Evolutionary conservation across 1,139 yeast species (phyloP), one percentile per base, ranked within the genome.

Genomic region (Petasospora rhodanensis): DNA sequence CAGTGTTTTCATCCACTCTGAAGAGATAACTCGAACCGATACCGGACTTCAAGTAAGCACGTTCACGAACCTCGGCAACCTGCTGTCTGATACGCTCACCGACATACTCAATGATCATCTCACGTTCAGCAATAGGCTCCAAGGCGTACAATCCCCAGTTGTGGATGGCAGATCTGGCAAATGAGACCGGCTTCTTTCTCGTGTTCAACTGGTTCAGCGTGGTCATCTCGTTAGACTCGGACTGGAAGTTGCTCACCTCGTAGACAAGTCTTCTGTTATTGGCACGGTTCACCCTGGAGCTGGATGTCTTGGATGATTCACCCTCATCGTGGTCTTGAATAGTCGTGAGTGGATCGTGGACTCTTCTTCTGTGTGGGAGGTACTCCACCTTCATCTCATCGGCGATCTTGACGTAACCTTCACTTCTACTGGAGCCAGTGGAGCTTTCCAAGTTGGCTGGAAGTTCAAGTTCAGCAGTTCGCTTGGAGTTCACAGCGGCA

Each of bases 91-190:
- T 79, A 39, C 94, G 73, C 51, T 91, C 98, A 21, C 99, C 99
- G n/a, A 91, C 97, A 52, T 91, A 91, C 58, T 93, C 99, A 41
- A 93, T 91, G 51, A 91, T 89, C 96, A 91, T 91, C 59, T 91
- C 98, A 47, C 81, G 83, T 1, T 94, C 93, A 11, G 87, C 84
- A 52, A 91, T 91, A 1, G 95, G 95, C 52, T 91, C 97, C 53
- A 85, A 66, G 0, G 98, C 98, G 60, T 87, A 91, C 30, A 91
- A 62, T 0, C 99, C 99, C 98, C 98, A 91, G 53, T 91, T 87
- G 56, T 93, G 98, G 50, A 91, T 91, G 1, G 96, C 94, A 1
- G 97, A 87, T 36, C 98, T 67, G 0, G 97, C 96, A 66, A 89
- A 89, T 13, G 93, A 82, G 10, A 91, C 96, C 0, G 96, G 95